These are phyloP conservation scores for Xerocomellus dryophilus DNA, from an alignment of 768 basidiomycete species.

Conservation along the genomic window DNA sequence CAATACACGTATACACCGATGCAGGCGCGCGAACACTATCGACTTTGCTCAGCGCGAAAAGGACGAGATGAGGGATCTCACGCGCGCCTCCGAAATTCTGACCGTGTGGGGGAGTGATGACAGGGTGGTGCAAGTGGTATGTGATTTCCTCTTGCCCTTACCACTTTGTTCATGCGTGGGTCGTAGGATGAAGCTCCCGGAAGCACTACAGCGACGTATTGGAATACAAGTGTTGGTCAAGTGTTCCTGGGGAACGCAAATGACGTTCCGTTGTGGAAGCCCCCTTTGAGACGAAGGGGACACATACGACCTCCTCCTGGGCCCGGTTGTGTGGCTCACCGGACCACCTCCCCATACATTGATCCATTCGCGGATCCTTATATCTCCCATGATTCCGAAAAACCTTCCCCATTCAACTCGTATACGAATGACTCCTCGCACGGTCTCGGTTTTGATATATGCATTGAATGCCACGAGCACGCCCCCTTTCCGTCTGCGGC, in stretches of 20 bases:
- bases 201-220: slow-evolving; percentile 41
- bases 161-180: slow-evolving; percentile 1
- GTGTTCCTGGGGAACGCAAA: slow-evolving; percentile 80
- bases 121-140: slow-evolving; percentile 10
- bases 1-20: slow-evolving; percentile 24
- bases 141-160: neutral
- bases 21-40: slow-evolving; percentile 54
- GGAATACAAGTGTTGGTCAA: slow-evolving; percentile 60
- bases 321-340: neutral
- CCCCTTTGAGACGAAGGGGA: slow-evolving; percentile 17
- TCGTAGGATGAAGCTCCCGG: slow-evolving; percentile 25
- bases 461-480: slow-evolving; percentile 83
- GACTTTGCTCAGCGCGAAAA: slow-evolving; percentile 81
- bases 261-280: slow-evolving; percentile 61
- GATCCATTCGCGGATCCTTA: slow-evolving; percentile 18
- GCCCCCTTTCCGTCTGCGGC: slow-evolving; percentile 69
- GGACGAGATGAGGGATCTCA: slow-evolving; percentile 88
- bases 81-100: slow-evolving; percentile 77
- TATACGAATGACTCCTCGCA: slow-evolving; percentile 41
- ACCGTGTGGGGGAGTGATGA: slow-evolving; percentile 35
- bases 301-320: neutral
- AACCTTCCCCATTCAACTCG: slow-evolving; percentile 35
- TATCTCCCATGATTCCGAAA: slow-evolving; percentile 11
- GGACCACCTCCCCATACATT: slow-evolving; percentile 9
- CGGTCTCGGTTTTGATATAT: slow-evolving; percentile 78